Evolutionary conservation across 495 filamentous ascomycete genomes (phyloP), one percentile per base, ranked within the genome.

Genomic region (Talaromyces nanjingensis): DNA sequence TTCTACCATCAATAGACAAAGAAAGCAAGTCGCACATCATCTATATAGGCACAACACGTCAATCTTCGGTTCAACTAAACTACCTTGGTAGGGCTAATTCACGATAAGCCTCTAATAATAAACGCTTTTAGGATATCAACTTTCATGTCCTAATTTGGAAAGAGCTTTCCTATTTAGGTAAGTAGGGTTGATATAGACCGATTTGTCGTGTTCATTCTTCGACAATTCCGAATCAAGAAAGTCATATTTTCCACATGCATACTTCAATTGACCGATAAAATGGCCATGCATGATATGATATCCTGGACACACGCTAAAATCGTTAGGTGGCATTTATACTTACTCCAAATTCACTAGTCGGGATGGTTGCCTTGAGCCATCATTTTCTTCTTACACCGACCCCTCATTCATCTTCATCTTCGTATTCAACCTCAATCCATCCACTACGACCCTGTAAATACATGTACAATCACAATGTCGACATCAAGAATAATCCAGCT

Each of bases 401-500:
- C 53, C 53, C 53, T 56, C 53, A 55, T 55, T 55, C 53, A 56
- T 16, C 24, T 56, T 27, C 22, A 14, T 29, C 22, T 25, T 25
- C 24, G 29, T 9, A 3, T 8, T 24, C 7, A 6, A 53, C 24
- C 47, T 20, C 47, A 22, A 52, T 0, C 29, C 7, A 31, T 31
- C 4, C 29, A 31, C 1, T 6, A 31, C 29, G 6, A 31, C 29
- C 29, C 7, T 5, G 29, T 31, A 31, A 31, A 31, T 4, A 7
- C 11, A 58, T n/a, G 34, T 31, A 34, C 27, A 56, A 20, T 0
- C 9, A 53, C 34, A 37, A 62, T 53, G 47, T 53, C 47, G 4
- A 54, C 29, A 8, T 62, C 60, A 3, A 64, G 62, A 58, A 64
- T 64, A 27, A 39, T 64, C 2, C 62, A 64, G 31, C 62, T 64